Base-by-base conservation (phyloP, 306 rosid species). In the Abrus pulchellus region DNA sequence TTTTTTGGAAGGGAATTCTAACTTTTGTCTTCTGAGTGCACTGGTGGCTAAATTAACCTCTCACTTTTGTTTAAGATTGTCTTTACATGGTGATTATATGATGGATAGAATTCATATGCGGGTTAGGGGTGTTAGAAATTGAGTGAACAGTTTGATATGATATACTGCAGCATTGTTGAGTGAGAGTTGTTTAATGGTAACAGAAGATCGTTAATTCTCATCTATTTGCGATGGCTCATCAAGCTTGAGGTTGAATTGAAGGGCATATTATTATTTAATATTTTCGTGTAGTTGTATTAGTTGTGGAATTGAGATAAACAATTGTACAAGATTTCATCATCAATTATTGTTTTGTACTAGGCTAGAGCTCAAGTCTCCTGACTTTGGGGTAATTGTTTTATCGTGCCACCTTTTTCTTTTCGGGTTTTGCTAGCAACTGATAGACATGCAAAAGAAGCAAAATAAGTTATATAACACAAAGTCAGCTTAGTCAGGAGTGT, bases 301-400 rank as follows among this genome's bases (percentile, higher is more conserved):
- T 61, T 54, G 52, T 85, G 82, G 73, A 82, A 73, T 70, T 86
- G 72, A 78, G 63, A 71, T 57, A 72, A 55, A 72, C 74, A 50
- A 48, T 60, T 77, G 60, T 32, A 53, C 32, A 7, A 48, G 76
- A 76, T 62, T 55, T 7, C 75, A 34, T 44, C 48, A 65, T 56
- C 56, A 27, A 70, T 76, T 83, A 38, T 80, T 80, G 50, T 65
- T 63, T 63, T 64, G 81, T 82, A 40, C 14, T 72, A 56, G 78
- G 69, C 62, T 57, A 30, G 52, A 29, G 62, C 13, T 40, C 43
- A 38, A 62, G 54, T 62, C 76, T 53, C 56, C 48, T 55, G 13
- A 56, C 82, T 74, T 72, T 20, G 48, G 59, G 63, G 61, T 64
- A 49, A 68, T 48, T 70, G 27, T 36, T 55, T 33, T 43, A 12